These are phyloP conservation scores for Heritiera fomes DNA, from an alignment of 345 rosid species.

Conservation along the genomic window DNA sequence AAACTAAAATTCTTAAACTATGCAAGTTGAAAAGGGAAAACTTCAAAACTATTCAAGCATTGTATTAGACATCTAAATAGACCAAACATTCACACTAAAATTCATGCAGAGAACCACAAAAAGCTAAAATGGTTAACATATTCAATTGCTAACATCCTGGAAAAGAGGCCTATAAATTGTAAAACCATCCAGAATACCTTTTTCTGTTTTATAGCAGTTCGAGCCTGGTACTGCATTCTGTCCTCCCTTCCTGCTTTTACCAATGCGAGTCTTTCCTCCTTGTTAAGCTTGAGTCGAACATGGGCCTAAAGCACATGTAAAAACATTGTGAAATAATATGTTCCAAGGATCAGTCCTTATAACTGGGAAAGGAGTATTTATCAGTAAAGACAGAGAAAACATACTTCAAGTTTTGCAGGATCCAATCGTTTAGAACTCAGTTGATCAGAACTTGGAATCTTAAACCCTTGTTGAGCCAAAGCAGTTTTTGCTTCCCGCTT, in stretches of 20 bases:
- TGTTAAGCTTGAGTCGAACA: constrained; percentile 67
- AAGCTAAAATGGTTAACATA: not conserved
- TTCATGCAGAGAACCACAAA: no score
- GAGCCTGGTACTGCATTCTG: constrained; percentile 65
- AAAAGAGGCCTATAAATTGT: not conserved
- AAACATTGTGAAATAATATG: not conserved
- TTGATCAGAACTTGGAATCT: constrained; percentile 74
- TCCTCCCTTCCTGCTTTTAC: constrained; percentile 93
- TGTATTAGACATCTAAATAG: not conserved
- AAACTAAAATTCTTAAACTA: not conserved
- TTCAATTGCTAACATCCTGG: not conserved
- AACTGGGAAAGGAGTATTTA: not conserved
- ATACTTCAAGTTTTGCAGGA: constrained; percentile 89
- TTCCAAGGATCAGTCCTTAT: not conserved
- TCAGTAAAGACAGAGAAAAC: constrained; percentile 28
- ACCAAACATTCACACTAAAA: no score
- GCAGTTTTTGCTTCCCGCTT: constrained; percentile 69
- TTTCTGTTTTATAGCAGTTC: constrained; percentile 76
- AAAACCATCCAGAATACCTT: constrained; percentile 48
- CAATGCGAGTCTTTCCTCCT: constrained; percentile 74
- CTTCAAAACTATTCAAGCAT: not conserved
- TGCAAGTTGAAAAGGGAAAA: not conserved
- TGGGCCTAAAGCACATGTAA: constrained; percentile 59
- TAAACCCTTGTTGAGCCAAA: constrained; percentile 77
- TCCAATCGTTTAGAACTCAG: constrained; percentile 76